Evolutionary conservation across 2,329 filamentous ascomycete species (phyloP).

Genomic region (Ceratocystis eucalypticola): DNA sequence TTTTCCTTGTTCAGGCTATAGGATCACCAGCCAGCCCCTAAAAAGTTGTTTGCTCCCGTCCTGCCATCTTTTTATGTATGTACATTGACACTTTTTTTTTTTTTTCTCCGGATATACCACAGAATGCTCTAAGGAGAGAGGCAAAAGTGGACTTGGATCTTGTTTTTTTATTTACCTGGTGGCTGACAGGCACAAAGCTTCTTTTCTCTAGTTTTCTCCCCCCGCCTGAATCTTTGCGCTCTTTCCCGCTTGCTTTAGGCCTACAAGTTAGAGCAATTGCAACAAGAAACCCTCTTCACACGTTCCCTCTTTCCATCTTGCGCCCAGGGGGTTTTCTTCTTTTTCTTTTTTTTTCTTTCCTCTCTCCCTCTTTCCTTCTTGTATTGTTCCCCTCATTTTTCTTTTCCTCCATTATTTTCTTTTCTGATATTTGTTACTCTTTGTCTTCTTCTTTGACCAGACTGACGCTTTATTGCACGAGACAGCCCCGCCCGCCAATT

Average conservation of each 20-base stretch:
- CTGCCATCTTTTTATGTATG: not conserved
- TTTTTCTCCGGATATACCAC: not conserved
- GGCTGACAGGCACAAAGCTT: not conserved
- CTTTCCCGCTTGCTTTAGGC: not conserved
- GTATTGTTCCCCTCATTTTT: not conserved
- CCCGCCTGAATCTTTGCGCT: not conserved
- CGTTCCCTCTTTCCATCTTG: not conserved
- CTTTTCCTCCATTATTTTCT: not conserved
- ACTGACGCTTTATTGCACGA: not conserved
- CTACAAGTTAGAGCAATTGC: not conserved
- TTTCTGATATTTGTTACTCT: not conserved
- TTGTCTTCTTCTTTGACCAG: not conserved
- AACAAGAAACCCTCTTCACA: not conserved
- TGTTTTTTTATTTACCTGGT: not conserved
- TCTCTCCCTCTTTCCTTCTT: not conserved
- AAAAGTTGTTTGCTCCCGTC: not conserved
- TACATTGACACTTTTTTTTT: not conserved
- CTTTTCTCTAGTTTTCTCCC: not conserved
- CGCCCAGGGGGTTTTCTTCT: not conserved
- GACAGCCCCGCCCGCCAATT: no score
- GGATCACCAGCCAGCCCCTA: constrained; percentile 2
- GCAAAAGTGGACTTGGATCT: not conserved
- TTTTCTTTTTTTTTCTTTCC: constrained; percentile 2
- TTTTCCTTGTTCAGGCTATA: not conserved
- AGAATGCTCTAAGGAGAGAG: not conserved